Evolutionary conservation across 257 asterid species (phyloP), one percentile per base, ranked within the genome.

Genomic region (Gentiana macrophylla): DNA sequence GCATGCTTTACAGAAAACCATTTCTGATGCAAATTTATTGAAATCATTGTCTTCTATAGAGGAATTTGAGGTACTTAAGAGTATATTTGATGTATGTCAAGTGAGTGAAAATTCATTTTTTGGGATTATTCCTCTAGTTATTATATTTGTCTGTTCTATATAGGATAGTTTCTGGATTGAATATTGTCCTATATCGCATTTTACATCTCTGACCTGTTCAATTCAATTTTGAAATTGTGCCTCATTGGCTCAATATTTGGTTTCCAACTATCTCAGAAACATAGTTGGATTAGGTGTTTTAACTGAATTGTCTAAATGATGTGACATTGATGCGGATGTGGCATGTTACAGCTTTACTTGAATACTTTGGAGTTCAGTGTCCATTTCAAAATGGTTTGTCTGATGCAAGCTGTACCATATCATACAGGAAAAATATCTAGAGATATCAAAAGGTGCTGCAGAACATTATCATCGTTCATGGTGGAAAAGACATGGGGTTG

Each of bases 401-500:
- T 48, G 35, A 41, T 51, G 47, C 35, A 48, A 65, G 12, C 35
- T 38, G 11, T 50, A 32, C 49, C 53, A 33, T 24, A 3, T 41
- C 41, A 44, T 74, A 70, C 78, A 92, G 98, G 70, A 88, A 84
- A 88, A 88, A 61, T 88, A 88, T 73, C 70, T 92, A 69, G 95
- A 92, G 65, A 81, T 92, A 61, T 76, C 95, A 61, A 88, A 92
- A 80, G 95, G 98, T 65, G 98, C 97, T 69, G 98, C 98, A 68
- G 76, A 88, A 66, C 85, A 83, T 69, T 92, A 92, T 72, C 98
- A 92, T 63, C 82, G 67, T 37, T 92, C 98, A 8, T 92, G 97
- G 98, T 92, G 98, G 98, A 92, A 92, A 87, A 88, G 97, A 67
- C 98, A 92, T 66, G 98, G 98, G 57, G 98, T 92, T 63, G 90